Percentiles rank a stretch among this genome's conserved stretches.
Conservation (phyloP, 306 rosid species). For the Notholithocarpus densiflorus region DNA sequence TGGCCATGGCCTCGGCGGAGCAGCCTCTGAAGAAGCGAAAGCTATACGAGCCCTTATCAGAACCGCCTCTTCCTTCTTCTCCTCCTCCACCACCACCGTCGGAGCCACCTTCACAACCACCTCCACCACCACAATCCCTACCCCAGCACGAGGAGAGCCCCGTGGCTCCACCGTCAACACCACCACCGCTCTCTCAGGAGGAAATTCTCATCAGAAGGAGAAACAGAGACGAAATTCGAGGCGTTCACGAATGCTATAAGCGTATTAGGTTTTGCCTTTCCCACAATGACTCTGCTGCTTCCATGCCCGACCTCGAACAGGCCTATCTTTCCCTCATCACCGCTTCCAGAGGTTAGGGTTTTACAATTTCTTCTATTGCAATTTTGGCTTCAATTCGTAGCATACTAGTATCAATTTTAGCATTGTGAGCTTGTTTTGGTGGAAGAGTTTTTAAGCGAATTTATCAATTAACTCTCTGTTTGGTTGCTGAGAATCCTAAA, state of each 20-base stretch:
- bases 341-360: conserved; percentile 50
- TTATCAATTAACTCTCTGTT: neutral
- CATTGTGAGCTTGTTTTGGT: neutral
- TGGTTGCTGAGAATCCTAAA: neutral
- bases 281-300: conserved; percentile 26
- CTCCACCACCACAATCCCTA: conserved; percentile 38
- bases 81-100: conserved; percentile 14
- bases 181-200: conserved; percentile 47
- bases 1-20: conserved; percentile 60
- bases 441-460: neutral
- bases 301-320: conserved; percentile 46
- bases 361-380: neutral
- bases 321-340: conserved; percentile 55
- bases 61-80: conserved; percentile 9
- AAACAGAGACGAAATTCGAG: conserved; percentile 53
- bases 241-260: conserved; percentile 51
- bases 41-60: conserved; percentile 38
- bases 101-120: neutral
- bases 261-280: conserved; percentile 46
- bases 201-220: conserved; percentile 42
- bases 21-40: conserved; percentile 66
- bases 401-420: neutral
- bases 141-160: conserved; percentile 9
- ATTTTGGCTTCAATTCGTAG: too few species aligned
- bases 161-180: conserved; percentile 38